phyloP scores from a whole-genome alignment of 2,329 filamentous ascomycete genomes.

The Samsoniella hepiali region DNA sequence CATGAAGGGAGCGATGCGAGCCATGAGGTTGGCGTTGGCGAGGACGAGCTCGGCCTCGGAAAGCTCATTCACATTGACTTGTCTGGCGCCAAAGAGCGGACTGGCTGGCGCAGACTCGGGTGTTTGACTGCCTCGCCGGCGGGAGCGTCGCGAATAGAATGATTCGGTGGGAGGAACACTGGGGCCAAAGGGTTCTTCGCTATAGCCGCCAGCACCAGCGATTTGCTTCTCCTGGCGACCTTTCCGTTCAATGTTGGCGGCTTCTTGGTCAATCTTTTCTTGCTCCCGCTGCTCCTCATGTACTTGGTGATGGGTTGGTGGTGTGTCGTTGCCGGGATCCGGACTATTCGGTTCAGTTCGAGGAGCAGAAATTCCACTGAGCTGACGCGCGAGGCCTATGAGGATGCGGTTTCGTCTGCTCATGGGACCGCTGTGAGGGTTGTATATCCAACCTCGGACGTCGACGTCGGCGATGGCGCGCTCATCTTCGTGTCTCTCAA shows the following conservation, averaged over 20 bases:
- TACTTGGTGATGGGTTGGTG: slow-evolving; percentile 27
- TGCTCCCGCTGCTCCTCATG: slow-evolving; percentile 51
- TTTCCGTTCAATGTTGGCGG: slow-evolving; percentile 69
- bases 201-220: slow-evolving; percentile 70
- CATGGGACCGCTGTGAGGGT: slow-evolving; percentile 79
- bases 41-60: slow-evolving; percentile 70
- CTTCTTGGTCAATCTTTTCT: slow-evolving; percentile 70
- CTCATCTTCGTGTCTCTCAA: slow-evolving; percentile 76
- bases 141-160: slow-evolving; percentile 27
- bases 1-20: slow-evolving; percentile 83
- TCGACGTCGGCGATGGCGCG: slow-evolving; percentile 90
- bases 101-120: slow-evolving; percentile 42
- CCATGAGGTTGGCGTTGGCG: slow-evolving; percentile 85
- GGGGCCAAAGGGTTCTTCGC: slow-evolving; percentile 57
- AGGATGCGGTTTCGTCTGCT: slow-evolving; percentile 82
- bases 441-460: slow-evolving; percentile 92
- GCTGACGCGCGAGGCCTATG: slow-evolving; percentile 78
- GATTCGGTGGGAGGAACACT: slow-evolving; percentile 34
- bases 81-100: slow-evolving; percentile 39
- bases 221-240: slow-evolving; percentile 69
- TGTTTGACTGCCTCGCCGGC: slow-evolving; percentile 33
- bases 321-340: slow-evolving; percentile 22
- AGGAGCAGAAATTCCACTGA: slow-evolving; percentile 81
- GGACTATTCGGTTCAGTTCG: slow-evolving; percentile 36
- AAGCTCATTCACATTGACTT: slow-evolving; percentile 55